Percentiles rank a stretch among this genome's conserved stretches.
These are phyloP conservation scores for Mentha longifolia DNA, from an alignment of 257 asterid species.

Conservation along the genomic window DNA sequence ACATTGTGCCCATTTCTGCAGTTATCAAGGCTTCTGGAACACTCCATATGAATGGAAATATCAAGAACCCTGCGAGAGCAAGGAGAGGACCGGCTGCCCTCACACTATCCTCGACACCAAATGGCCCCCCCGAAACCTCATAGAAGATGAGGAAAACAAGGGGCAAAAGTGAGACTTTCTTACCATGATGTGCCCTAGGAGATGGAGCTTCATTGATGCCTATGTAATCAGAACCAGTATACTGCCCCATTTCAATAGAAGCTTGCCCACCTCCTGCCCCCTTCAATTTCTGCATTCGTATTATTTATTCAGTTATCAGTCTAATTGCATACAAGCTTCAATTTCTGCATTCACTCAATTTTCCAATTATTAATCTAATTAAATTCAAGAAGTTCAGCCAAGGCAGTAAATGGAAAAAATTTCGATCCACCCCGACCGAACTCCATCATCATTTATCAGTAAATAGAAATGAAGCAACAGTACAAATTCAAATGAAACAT, in stretches of 20 bases:
- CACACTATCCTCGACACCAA: no score
- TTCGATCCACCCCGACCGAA: neutral
- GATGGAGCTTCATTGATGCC: conserved; percentile 46
- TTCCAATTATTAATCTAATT: neutral
- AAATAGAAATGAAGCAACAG: neutral
- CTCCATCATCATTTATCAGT: neutral
- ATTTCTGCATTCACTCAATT: conserved; percentile 44
- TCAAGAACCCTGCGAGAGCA: no score
- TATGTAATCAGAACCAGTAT: conserved; percentile 36
- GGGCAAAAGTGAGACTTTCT: conserved; percentile 50
- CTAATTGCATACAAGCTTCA: conserved; percentile 27
- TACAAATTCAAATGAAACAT: neutral
- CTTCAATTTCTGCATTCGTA: conserved; percentile 51
- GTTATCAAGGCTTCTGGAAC: no score
- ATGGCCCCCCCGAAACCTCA: no score
- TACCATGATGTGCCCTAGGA: conserved; percentile 37
- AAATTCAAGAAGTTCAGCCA: neutral
- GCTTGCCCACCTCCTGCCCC: conserved; percentile 40
- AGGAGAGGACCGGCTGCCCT: no score
- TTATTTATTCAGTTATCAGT: conserved; percentile 9
- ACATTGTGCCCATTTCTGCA: no score
- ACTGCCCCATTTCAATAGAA: conserved; percentile 47
- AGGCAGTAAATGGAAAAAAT: conserved; percentile 5
- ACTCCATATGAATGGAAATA: no score
- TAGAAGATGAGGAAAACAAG: no score